Conservation (phyloP, 1,284 basidiomycete species). For the Cutaneotrichosporon sp. region DNA sequence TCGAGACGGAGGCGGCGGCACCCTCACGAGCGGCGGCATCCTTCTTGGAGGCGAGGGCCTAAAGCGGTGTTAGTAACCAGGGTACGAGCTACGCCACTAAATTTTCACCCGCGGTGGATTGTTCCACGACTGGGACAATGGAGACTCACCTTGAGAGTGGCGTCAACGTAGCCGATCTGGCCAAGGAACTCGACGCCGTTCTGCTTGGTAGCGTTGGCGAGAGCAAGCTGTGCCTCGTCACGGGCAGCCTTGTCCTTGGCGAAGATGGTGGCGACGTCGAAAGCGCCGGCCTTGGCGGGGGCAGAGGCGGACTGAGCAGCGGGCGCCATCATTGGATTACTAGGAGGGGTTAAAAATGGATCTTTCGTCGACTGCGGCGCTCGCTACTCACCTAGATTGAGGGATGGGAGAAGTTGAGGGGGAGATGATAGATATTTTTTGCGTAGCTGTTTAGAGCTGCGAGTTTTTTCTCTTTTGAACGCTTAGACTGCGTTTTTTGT, state of each 20-base stretch:
- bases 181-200: constrained; percentile 78
- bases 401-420: background rate
- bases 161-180: constrained; percentile 70
- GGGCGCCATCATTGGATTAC: constrained; percentile 40
- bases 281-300: constrained; percentile 40
- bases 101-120: no score
- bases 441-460: no score
- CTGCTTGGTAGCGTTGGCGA: constrained; percentile 72
- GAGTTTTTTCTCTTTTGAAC: constrained; percentile 1
- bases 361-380: background rate
- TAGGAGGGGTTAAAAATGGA: background rate
- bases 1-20: constrained; percentile 46
- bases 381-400: background rate
- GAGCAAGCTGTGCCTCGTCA: constrained; percentile 62
- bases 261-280: constrained; percentile 49
- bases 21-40: constrained; percentile 50
- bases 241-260: constrained; percentile 55
- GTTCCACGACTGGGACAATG: no score
- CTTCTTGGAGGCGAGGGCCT: constrained; percentile 58
- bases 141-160: constrained; percentile 65
- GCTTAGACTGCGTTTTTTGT: background rate
- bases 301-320: constrained; percentile 42
- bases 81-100: background rate
- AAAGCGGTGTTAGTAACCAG: constrained; percentile 6
- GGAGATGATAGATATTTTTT: background rate